Evolutionary conservation across 352 stramenopile genomes (phyloP).

Genomic region (Phytophthora rubi): DNA sequence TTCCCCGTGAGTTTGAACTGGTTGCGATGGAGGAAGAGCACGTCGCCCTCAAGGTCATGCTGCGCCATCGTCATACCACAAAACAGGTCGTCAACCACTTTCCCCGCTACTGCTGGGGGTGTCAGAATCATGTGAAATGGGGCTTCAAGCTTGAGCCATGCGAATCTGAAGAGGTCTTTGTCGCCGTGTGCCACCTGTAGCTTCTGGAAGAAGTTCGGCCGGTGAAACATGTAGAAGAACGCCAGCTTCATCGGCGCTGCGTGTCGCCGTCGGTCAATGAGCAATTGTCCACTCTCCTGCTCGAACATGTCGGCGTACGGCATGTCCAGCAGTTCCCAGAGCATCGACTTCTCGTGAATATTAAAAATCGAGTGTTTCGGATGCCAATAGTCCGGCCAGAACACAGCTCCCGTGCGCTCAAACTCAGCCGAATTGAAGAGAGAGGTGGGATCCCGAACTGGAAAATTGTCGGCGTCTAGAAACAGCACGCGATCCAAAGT

Average conservation of each 20-base stretch:
- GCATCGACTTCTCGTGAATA: constrained; percentile 50
- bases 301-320: constrained; percentile 64
- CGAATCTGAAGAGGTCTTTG: constrained; percentile 71
- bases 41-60: constrained; percentile 34
- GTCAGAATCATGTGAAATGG: constrained; percentile 61
- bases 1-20: constrained; percentile 46
- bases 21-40: constrained; percentile 65
- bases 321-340: constrained; percentile 60
- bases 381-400: constrained; percentile 76
- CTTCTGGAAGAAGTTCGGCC: constrained; percentile 41
- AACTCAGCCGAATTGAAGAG: constrained; percentile 53
- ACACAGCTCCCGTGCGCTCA: constrained; percentile 45
- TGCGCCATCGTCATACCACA: constrained; percentile 64
- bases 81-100: constrained; percentile 38
- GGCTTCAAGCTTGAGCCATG: constrained; percentile 53
- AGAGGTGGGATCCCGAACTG: constrained; percentile 50
- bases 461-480: constrained; percentile 64
- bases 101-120: constrained; percentile 45
- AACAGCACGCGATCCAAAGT: constrained; percentile 55
- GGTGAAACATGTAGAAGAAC: constrained; percentile 52
- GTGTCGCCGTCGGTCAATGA: constrained; percentile 48
- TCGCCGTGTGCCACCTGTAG: constrained; percentile 54
- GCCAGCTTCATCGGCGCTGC: constrained; percentile 39
- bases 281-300: constrained; percentile 65
- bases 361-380: constrained; percentile 66